Evolutionary conservation across 805 yeast genomes (phyloP), one percentile per base, ranked within the genome.

Genomic region (Saturnispora saitoi): DNA sequence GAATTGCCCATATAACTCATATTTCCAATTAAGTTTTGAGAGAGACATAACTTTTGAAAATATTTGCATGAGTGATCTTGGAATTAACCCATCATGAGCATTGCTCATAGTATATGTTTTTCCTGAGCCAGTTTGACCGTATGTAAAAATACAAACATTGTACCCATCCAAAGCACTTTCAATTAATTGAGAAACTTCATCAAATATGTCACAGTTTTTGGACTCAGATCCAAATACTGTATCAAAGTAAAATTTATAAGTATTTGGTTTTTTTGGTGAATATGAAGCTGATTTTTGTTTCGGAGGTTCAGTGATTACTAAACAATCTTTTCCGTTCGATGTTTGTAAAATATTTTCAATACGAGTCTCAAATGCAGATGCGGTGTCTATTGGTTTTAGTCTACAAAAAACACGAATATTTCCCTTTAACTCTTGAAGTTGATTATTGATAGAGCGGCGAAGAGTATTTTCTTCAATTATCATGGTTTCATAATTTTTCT

Each of bases 111-210:
- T 93, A 62, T 67, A 82, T 0, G 98, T 91, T 62, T 91, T 91
- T 3, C 99, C 99, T 0, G 97, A 83, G 0, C 93, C 96, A 0
- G 99, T 93, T 65, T 91, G 99, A 1, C 99, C 99, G 63, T 93
- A 91, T 0, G 98, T 95, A 69, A 91, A 88, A 1, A 93, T 86
- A 64, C 97, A 89, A 3, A 89, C 96, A 56, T 88, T 88, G 59
- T 73, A 81, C 0, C 99, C 99, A 65, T 91, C 95, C 12, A 90
- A 63, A 0, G 95, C 80, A 69, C 76, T 87, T 62, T 88, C 96
- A 2, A 91, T 80, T 20, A 91, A 66, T 62, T 89, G 95, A 2
- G 93, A 81, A 1, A 91, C 76, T 58, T 91, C 99, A 29, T 78
- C 83, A 64, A 89, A 93, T 0, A 93, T 76, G 24, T 77, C 83